Evolutionary conservation across 306 rosid genomes (phyloP), one percentile per base, ranked within the genome.

Genomic region (Fragaria nilgerrensis): DNA sequence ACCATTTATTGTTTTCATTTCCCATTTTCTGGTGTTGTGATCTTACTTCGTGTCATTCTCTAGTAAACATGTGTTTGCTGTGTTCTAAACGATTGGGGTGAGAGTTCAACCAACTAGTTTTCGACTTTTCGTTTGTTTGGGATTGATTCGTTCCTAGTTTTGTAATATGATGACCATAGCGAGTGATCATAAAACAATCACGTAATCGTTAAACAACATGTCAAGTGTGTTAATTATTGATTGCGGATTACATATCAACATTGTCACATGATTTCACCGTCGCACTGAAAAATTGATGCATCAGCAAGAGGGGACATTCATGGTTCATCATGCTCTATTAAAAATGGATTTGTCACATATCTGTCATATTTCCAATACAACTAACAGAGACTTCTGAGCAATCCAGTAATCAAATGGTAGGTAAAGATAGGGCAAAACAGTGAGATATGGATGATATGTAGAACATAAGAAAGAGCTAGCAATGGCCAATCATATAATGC

Each of bases 391-490:
- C 65, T 56, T 75, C 17, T 74, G 34, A 79, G 59, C 25, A 77
- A 56, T 41, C 74, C 55, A 71, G 64, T 19, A 13, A 71, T 49
- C 36, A 53, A 68, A 84, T 62, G 80, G 75, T 52, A 61, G 84
- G 84, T 70, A 53, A 34, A 80, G 77, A 58, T 70, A 53, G 39
- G 80, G 64, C 19, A 34, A 58, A 80, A 81, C 82, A 73, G 36
- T 79, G 79, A 84, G 87, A 88, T 84, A 59, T 81, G 85, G 87
- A 80, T 85, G 50, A 58, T 16, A 34, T 37, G 75, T 55, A 75
- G 56, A 48, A 61, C 52, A 75, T 52, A 53, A 50, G 53, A 76
- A 29, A 49, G 61, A 82, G 27, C 11, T 75, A 73, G 66, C 45
- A 78, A 79, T 73, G 75, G 83, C 72, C 74, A 79, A 81, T 36